Base-by-base conservation (phyloP, 2,329 filamentous ascomycete species). In the Pseudonectria buxi region DNA sequence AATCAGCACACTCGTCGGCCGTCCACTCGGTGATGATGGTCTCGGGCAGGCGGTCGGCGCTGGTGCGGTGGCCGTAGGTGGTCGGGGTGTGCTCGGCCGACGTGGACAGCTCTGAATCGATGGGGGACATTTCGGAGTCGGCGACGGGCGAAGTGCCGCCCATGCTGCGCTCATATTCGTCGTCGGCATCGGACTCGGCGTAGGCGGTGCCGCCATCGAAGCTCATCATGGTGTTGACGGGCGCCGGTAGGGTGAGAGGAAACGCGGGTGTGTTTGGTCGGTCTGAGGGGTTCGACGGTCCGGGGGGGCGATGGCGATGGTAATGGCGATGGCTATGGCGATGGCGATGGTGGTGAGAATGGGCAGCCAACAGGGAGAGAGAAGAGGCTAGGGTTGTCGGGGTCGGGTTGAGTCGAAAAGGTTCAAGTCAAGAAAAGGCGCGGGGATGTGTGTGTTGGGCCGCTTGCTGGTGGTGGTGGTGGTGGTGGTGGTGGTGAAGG, bases 1-100 rank as follows among this genome's bases (percentile, higher is more conserved):
- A 96, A 53, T 94, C 87, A 47, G 87, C 87, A 63, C 86, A 89
- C 64, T 96, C 87, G 40, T 94, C 86, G 12, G 79, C 81, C 2
- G 81, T 81, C 85, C 85, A 92, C 51, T 87, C 81, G 24, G 79
- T 79, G 49, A 90, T 84, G 55, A 83, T 76, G 31, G 82, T 84
- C 53, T 83, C 81, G 48, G 83, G 83, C 46, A 85, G 69, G 35
- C 74, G 68, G 59, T 83, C 79, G 55, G 72, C 74, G 53, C 74
- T 77, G 56, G 64, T 71, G 40, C 74, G 77, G 52, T 83, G 79
- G 46, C 77, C 80, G 51, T 84, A 86, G 33, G 82, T 87, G 32
- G 84, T 90, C 14, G 85, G 85, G 7, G 85, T 89, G 58, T 88
- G 84, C 53, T 88, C 82, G 48, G 71, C 68, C 4, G 74, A 72